A percentile compares a stretch with the other conserved stretches of the same genome.
These are phyloP conservation scores for Aspergillus sp. DNA, from an alignment of 2,329 filamentous ascomycete genomes.

Conservation along the genomic window DNA sequence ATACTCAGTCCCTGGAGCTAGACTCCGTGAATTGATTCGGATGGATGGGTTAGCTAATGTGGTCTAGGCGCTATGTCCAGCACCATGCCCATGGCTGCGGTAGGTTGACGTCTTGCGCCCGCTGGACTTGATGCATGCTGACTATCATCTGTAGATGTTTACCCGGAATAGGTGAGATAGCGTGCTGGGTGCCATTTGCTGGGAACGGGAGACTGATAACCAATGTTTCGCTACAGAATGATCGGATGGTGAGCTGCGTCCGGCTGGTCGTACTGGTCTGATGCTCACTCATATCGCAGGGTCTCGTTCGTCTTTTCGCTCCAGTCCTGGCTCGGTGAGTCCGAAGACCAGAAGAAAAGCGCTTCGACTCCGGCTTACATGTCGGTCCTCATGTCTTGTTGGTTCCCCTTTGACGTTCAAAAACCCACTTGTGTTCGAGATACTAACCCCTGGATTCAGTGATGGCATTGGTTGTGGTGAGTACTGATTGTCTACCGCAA, in stretches of 20 bases:
- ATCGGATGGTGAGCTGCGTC: conserved; percentile 56
- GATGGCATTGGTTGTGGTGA: conserved; percentile 56
- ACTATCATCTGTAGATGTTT: conserved; percentile 64
- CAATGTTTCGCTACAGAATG: conserved; percentile 45
- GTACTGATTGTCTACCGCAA: conserved; percentile 16
- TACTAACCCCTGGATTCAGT: conserved; percentile 42
- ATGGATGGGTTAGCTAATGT: conserved; percentile 15
- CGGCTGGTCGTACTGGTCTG: not conserved
- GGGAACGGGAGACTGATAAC: conserved; percentile 14
- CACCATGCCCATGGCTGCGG: conserved; percentile 89
- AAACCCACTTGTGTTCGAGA: not conserved
- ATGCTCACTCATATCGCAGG: conserved; percentile 31
- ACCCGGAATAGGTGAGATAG: conserved; percentile 73
- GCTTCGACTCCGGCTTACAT: conserved; percentile 69
- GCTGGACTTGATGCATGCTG: conserved; percentile 12
- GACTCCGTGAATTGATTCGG: not conserved
- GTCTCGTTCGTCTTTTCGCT: conserved; percentile 47
- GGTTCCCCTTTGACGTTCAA: conserved; percentile 31
- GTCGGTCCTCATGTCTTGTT: conserved; percentile 75
- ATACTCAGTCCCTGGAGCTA: conserved; percentile 6
- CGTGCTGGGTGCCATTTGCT: not conserved
- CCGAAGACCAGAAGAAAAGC: conserved; percentile 54
- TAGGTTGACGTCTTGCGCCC: conserved; percentile 38
- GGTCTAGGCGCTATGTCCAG: conserved; percentile 60
- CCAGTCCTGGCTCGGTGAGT: conserved; percentile 49